Evolutionary conservation across 257 asterid species (phyloP).

Genomic region (Solanum verrucosum): DNA sequence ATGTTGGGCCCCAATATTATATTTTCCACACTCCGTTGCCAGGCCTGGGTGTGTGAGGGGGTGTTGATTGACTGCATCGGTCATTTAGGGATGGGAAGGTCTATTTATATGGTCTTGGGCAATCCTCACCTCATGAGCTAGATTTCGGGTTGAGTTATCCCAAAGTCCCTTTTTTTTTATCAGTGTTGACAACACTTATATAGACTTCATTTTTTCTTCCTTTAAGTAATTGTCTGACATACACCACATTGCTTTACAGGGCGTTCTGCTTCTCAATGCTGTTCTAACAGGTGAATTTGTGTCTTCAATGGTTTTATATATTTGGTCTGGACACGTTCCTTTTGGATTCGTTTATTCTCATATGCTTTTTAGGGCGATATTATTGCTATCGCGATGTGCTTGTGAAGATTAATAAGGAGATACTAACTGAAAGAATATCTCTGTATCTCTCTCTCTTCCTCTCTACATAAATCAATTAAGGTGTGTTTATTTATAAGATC

Average conservation of each 20-base stretch:
- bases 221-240: conserved; percentile 9
- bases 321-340: not conserved
- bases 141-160: not conserved
- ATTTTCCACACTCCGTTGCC: not conserved
- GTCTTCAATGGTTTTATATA: not conserved
- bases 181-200: not conserved
- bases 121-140: not conserved
- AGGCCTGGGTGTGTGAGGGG: not conserved
- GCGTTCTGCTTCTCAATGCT: conserved; percentile 90
- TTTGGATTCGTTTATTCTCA: not conserved
- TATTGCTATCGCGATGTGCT: not conserved
- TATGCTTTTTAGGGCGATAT: not conserved
- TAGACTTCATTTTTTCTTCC: not conserved
- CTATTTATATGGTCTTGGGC: not conserved
- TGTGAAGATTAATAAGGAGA: not conserved
- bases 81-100: not conserved
- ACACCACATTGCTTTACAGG: conserved; percentile 34
- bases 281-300: conserved; percentile 70
- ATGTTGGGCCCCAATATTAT: not conserved
- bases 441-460: not conserved
- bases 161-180: not conserved
- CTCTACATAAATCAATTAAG: not conserved
- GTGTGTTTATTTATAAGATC: not conserved
- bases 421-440: not conserved
- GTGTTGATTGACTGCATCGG: not conserved